Evolutionary conservation across 192 early-diverging fungal species (phyloP).

Genomic region (Coemansia sp.): DNA sequence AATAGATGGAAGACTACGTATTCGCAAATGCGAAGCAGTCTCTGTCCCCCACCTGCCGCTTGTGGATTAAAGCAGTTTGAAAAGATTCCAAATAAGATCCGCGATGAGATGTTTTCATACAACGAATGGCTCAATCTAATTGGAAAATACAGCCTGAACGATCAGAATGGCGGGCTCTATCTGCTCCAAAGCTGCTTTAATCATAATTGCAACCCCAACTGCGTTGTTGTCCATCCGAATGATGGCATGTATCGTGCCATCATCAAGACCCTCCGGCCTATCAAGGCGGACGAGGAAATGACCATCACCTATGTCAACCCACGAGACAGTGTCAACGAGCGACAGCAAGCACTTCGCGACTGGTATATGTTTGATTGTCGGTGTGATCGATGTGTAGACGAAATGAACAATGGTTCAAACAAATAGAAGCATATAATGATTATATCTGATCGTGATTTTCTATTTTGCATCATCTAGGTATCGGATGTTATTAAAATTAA

Average conservation of each 20-base stretch:
- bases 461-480: neutral
- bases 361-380: slow-evolving; percentile 64
- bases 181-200: slow-evolving; percentile 62
- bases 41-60: slow-evolving; percentile 52
- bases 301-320: slow-evolving; percentile 64
- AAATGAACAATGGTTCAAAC: slow-evolving; percentile 1
- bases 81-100: slow-evolving; percentile 51
- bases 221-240: slow-evolving; percentile 57
- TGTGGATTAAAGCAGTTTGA: slow-evolving; percentile 52
- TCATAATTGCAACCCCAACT: slow-evolving; percentile 60
- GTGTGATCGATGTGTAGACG: slow-evolving; percentile 59
- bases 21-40: slow-evolving; percentile 48
- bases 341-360: slow-evolving; percentile 56
- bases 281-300: slow-evolving; percentile 62
- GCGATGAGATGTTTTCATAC: slow-evolving; percentile 55
- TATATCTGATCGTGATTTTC: neutral
- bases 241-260: slow-evolving; percentile 57
- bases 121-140: slow-evolving; percentile 59
- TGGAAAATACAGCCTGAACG: slow-evolving; percentile 64
- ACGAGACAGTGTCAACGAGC: slow-evolving; percentile 56
- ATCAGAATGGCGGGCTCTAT: slow-evolving; percentile 65
- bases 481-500: neutral
- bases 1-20: slow-evolving; percentile 19
- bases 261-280: slow-evolving; percentile 57
- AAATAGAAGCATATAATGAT: neutral